Percentiles rank a stretch among this genome's conserved stretches.
These are phyloP conservation scores for Sugiyamaella pinicola DNA, from an alignment of 1,139 yeast species.

Conservation along the genomic window DNA sequence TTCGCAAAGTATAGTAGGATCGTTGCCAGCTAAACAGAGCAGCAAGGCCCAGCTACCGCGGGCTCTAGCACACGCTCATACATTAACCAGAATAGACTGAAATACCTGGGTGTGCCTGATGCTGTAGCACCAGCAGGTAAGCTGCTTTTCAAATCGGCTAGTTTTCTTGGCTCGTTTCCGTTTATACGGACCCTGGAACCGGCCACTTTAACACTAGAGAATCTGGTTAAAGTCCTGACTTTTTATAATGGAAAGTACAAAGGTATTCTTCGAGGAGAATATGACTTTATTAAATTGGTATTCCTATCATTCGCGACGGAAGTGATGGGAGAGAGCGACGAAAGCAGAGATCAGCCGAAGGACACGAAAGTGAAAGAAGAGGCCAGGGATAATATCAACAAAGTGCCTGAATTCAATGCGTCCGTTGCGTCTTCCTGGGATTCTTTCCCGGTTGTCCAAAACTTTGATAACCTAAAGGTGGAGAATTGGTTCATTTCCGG, in stretches of 20 bases:
- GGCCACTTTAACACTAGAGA: constrained; percentile 46
- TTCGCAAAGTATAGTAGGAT: no score
- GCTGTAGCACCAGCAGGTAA: constrained; percentile 39
- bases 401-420: constrained; percentile 29
- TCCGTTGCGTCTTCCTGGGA: constrained; percentile 39
- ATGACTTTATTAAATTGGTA: constrained; percentile 44
- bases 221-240: constrained; percentile 49
- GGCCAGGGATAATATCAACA: constrained; percentile 20
- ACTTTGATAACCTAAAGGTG: constrained; percentile 41
- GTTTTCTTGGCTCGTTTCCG: constrained; percentile 50
- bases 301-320: constrained; percentile 46
- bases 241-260: constrained; percentile 44
- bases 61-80: neutral
- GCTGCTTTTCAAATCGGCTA: constrained; percentile 42
- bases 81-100: constrained; percentile 31
- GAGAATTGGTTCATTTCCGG: constrained; percentile 38
- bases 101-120: constrained; percentile 37
- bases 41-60: neutral
- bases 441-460: constrained; percentile 35
- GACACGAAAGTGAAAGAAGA: constrained; percentile 20
- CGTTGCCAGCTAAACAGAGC: no score
- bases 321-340: constrained; percentile 22
- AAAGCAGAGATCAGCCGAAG: constrained; percentile 1
- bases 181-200: constrained; percentile 42
- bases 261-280: constrained; percentile 41